These are phyloP conservation scores for Trichoderma sp. DNA, from an alignment of 2,329 filamentous ascomycete species.

Conservation along the genomic window DNA sequence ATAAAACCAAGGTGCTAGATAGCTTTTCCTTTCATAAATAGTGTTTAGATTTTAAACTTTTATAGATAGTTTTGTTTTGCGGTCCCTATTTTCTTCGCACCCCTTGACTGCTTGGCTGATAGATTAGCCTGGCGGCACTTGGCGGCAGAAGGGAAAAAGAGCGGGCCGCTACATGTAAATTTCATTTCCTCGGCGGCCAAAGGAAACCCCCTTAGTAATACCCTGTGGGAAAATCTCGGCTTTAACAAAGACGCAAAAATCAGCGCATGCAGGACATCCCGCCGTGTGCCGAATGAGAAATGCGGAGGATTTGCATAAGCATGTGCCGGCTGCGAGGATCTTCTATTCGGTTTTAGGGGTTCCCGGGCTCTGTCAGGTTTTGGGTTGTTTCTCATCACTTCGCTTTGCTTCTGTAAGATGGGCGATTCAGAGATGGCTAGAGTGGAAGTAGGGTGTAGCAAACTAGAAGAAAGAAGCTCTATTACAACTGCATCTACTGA, in stretches of 20 bases:
- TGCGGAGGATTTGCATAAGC: background rate
- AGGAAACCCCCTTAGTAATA: background rate
- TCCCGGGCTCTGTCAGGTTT: background rate
- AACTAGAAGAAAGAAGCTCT: background rate
- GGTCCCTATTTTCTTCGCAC: no score
- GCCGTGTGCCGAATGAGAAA: background rate
- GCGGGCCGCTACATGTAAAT: background rate
- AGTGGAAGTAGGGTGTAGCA: background rate
- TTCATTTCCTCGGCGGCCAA: background rate
- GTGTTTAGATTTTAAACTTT: no score
- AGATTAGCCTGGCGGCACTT: background rate
- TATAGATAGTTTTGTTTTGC: no score
- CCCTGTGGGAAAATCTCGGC: no score
- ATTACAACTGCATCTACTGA: background rate
- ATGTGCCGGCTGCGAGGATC: background rate
- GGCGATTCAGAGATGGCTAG: no score
- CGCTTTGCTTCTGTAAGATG: background rate
- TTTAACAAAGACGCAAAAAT: background rate
- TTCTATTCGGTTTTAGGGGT: background rate
- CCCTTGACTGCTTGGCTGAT: background rate
- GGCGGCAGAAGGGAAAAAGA: background rate
- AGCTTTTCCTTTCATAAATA: no score
- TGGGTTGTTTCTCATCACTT: background rate
- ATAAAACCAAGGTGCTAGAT: no score
- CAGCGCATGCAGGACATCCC: conserved; percentile 10